Base-by-base conservation (phyloP, 164 flowering plant genomes). In the Sedum album region DNA sequence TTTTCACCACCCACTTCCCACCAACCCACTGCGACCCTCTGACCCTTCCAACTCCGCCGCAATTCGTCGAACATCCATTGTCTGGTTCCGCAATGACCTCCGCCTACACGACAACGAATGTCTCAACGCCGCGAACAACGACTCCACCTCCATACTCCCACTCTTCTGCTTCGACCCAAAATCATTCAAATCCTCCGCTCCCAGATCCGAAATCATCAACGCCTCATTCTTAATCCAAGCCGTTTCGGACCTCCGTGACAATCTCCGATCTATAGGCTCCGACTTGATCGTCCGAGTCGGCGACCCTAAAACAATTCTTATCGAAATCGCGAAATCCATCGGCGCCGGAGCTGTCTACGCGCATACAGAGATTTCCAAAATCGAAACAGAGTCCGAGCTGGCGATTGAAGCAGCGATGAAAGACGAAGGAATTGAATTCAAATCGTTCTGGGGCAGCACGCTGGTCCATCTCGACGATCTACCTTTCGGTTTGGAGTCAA, bases 371-470 rank as follows among this genome's bases (percentile, higher is more conserved):
- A 88, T 91, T 23, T 82, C 95, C 0, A 80, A 78, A 26, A 87
- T 79, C 28, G 98, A 89, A 75, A 95, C 86, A 31, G 74, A 75
- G 72, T 71, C 84, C 2, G 98, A 91, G 88, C 90, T 82, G 81
- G 84, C 72, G 83, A 78, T 91, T 30, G 96, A 91, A 79, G 75
- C 73, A 14, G 89, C 81, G 2, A 78, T 89, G 86, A 88, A 87
- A 77, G 90, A 91, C 28, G 96, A 89, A 68, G 91, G 94, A 23
- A 78, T 94, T 65, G 97, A 91, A 73, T 79, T 85, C 35, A 94
- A 91, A 86, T 91, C 85, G 77, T 91, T 88, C 41, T 94, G 98
- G 98, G 97, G 98, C 38, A 91, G 93, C 66, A 94, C 98, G 30
- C 73, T 94, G 82, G 83, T 81, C 70, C 98, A 94, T 77, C 46